These are phyloP conservation scores for Nyssa sinensis DNA, from an alignment of 148 eudicot species.

Conservation along the genomic window DNA sequence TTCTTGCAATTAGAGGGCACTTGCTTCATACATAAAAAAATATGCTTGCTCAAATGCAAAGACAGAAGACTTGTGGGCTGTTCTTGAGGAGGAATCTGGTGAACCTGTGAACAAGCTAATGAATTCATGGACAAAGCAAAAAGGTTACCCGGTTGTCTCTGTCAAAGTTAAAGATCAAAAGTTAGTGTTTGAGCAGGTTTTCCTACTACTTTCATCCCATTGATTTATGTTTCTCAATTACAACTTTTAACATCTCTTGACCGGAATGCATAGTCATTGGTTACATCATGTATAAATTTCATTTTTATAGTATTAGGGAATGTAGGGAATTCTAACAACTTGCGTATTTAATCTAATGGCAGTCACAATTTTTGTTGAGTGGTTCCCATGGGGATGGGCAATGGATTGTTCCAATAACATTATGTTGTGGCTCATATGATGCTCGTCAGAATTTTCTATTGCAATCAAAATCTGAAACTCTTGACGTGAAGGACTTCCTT, in stretches of 20 bases:
- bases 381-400: slow-evolving; percentile 74
- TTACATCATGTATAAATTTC: background rate
- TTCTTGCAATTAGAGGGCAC: slow-evolving; percentile 61
- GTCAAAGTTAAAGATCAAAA: slow-evolving; percentile 61
- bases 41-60: slow-evolving; percentile 93
- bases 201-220: background rate
- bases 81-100: slow-evolving; percentile 79
- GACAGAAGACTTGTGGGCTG: slow-evolving; percentile 98
- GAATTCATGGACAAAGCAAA: slow-evolving; percentile 94
- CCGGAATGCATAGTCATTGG: background rate
- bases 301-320: background rate
- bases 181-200: slow-evolving; percentile 83
- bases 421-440: slow-evolving; percentile 80
- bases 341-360: slow-evolving; percentile 23
- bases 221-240: background rate
- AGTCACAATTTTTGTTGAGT: slow-evolving; percentile 78
- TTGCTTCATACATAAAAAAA: slow-evolving; percentile 77
- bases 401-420: slow-evolving; percentile 91
- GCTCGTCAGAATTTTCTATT: slow-evolving; percentile 59
- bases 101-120: slow-evolving; percentile 87
- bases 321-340: slow-evolving; percentile 7
- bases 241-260: slow-evolving; percentile 8
- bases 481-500: slow-evolving; percentile 46
- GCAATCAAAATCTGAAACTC: slow-evolving; percentile 55
- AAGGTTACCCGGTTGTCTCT: slow-evolving; percentile 92